These are phyloP conservation scores for Moniliophthora roreri DNA, from an alignment of 1,284 basidiomycete species.

Conservation along the genomic window DNA sequence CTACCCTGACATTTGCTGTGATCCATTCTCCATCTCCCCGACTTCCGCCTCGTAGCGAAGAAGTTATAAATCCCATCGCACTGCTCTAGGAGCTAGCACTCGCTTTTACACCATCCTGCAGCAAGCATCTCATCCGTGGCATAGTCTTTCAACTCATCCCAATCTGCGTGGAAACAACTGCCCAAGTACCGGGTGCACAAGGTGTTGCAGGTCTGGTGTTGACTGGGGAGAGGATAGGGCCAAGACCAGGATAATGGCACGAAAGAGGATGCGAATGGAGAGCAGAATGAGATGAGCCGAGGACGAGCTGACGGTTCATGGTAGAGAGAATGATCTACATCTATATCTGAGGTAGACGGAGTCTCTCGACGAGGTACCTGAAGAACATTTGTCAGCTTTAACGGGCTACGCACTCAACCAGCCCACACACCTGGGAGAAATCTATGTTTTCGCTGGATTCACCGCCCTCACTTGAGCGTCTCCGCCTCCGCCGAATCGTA, in stretches of 20 bases:
- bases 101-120: background rate
- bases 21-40: background rate
- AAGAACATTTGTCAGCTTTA: too few species aligned
- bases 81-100: background rate
- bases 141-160: background rate
- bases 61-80: background rate
- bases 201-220: too few species aligned
- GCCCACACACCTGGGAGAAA: too few species aligned
- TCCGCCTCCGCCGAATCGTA: too few species aligned
- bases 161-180: background rate
- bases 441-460: too few species aligned
- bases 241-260: background rate
- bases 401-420: too few species aligned
- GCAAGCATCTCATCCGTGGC: background rate
- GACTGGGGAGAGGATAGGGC: background rate
- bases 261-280: background rate
- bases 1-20: background rate
- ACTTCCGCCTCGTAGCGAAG: background rate
- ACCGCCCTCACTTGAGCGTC: too few species aligned
- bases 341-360: too few species aligned
- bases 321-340: too few species aligned
- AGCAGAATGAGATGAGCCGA: background rate
- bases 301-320: too few species aligned
- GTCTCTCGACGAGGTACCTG: too few species aligned
- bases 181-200: too few species aligned